Evolutionary conservation across 805 yeast species (phyloP).

Genomic region (Lachancea mirantina): DNA sequence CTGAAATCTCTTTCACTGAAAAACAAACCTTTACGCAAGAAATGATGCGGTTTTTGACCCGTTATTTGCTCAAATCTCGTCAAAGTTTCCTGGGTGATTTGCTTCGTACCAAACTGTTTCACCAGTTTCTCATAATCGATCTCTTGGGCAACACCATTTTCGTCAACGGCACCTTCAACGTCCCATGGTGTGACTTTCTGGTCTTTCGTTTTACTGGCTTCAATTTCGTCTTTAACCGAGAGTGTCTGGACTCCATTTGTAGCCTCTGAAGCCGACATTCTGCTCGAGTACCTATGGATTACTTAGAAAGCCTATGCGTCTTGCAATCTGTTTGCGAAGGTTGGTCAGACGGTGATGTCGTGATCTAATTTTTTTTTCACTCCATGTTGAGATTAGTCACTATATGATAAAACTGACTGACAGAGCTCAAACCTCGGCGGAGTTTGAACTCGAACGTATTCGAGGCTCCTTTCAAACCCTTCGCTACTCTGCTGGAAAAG

Average conservation of each 20-base stretch:
- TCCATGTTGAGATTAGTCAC: too few relatives aligned
- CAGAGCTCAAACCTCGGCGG: too few relatives aligned
- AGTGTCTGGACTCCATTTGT: constrained; percentile 17
- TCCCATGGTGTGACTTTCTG: constrained; percentile 94
- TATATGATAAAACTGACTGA: too few relatives aligned
- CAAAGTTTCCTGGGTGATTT: constrained; percentile 62
- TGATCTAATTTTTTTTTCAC: too few relatives aligned
- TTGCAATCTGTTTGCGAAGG: too few relatives aligned
- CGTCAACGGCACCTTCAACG: constrained; percentile 96
- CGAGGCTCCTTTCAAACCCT: too few relatives aligned
- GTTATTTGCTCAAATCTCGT: constrained; percentile 72
- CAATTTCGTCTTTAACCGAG: constrained; percentile 10
- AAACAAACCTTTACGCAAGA: constrained; percentile 83
- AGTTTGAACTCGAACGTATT: too few relatives aligned
- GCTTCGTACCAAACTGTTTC: constrained; percentile 77
- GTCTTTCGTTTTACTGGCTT: constrained; percentile 33
- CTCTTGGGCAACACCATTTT: constrained; percentile 73
- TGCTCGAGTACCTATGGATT: neutral
- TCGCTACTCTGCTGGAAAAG: too few relatives aligned
- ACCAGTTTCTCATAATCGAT: constrained; percentile 89
- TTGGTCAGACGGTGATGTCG: too few relatives aligned
- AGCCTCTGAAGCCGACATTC: constrained; percentile 11
- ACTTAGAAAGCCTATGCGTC: too few relatives aligned
- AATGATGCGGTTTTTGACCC: constrained; percentile 87
- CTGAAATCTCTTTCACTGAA: constrained; percentile 83